Evolutionary conservation across 768 basidiomycete genomes (phyloP), one percentile per base, ranked within the genome.

Genomic region (Crepidotus variabilis): DNA sequence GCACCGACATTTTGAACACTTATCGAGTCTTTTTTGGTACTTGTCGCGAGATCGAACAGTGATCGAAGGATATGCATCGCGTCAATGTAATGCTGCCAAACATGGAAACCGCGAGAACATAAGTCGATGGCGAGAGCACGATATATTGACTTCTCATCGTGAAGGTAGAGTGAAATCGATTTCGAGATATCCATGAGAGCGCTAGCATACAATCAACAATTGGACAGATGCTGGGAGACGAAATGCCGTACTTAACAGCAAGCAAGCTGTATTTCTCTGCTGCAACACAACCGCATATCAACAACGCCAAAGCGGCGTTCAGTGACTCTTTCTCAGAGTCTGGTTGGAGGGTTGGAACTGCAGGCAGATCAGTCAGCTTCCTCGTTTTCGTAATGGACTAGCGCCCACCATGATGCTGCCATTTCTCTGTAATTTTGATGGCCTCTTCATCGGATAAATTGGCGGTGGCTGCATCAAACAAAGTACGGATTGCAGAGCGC

Each of bases 71-170:
- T 86, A 57, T 88, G 87, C 77, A 94, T 89, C 0, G 94, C 84
- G 61, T 98, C 94, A 56, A 94, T 80, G 62, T 94, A 94, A 61
- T 93, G 86, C 65, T 97, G 94, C 94, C 95, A 98, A 50, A 95
- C 85, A 47, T 88, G 82, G 67, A 98, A 98, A 0, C 96, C 96
- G 47, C 90, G 85, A 1, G 90, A 87, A 63, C 92, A 94, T 9
- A 98, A 76, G 64, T 98, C 96, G 60, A 97, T 86, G 0, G 91
- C 93, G 11, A 94, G 76, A 2, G 83, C 76, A 6, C 87, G 76
- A 67, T 90, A 82, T 1, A 75, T 76, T 0, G 86, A 85, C 6
- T 78, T 73, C 50, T 88, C 85, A 57, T 92, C 87, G 53, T 92
- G 81, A 11, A 99, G 77, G 63, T 88, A 94, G 8, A 87, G 61